These are phyloP conservation scores for Pythium sp. DNA, from an alignment of 352 stramenopile genomes.

Conservation along the genomic window DNA sequence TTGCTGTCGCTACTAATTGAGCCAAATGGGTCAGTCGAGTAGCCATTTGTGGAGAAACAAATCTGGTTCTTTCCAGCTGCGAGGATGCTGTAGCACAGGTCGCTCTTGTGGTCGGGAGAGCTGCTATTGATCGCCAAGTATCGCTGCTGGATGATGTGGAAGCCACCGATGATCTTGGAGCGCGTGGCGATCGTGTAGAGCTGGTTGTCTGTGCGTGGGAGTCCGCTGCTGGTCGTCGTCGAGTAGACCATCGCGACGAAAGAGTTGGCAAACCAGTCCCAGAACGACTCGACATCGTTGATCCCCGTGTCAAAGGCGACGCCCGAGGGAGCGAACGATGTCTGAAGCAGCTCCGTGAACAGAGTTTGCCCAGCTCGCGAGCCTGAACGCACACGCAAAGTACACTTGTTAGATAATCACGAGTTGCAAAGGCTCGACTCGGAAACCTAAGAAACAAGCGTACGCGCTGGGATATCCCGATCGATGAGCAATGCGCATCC, in stretches of 20 bases:
- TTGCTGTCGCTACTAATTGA: constrained; percentile 26
- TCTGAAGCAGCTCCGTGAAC: constrained; percentile 42
- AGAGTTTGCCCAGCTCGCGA: constrained; percentile 39
- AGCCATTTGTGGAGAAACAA: constrained; percentile 34
- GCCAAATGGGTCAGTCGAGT: constrained; percentile 41
- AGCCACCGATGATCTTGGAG: constrained; percentile 60
- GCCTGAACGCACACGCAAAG: neutral
- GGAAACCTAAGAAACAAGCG: constrained; percentile 7
- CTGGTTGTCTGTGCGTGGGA: constrained; percentile 17
- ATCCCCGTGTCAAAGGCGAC: constrained; percentile 40
- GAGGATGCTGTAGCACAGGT: constrained; percentile 45
- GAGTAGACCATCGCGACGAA: constrained; percentile 48
- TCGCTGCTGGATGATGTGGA: constrained; percentile 54
- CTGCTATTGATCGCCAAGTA: constrained; percentile 52
- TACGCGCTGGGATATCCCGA: constrained; percentile 63
- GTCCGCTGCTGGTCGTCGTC: constrained; percentile 25
- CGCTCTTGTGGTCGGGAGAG: constrained; percentile 30
- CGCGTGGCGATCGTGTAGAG: constrained; percentile 59
- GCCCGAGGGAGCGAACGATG: constrained; percentile 30
- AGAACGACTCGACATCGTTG: constrained; percentile 40
- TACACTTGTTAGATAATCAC: neutral
- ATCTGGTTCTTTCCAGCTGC: constrained; percentile 34
- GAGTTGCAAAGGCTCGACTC: neutral
- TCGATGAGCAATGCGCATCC: constrained; percentile 49
- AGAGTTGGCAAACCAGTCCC: constrained; percentile 60